A percentile compares a stretch with the other conserved stretches of the same genome.
These are phyloP conservation scores for Ramalina intermedia DNA, from an alignment of 495 filamentous ascomycete genomes.

Conservation along the genomic window DNA sequence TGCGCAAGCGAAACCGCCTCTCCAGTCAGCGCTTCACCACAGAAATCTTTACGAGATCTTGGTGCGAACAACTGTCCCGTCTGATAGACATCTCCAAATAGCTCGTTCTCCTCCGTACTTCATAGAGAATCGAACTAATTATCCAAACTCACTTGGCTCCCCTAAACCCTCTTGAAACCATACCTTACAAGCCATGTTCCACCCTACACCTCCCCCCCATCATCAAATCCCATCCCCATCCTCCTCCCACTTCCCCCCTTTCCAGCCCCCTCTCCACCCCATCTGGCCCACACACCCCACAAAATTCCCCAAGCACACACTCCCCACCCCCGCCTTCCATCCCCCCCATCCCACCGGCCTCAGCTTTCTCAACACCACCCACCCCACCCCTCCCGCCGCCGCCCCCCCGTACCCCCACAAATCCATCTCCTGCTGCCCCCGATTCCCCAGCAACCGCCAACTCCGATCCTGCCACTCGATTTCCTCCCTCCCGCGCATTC, in stretches of 20 bases:
- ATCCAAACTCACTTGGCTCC: background rate
- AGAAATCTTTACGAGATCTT: conserved; percentile 62
- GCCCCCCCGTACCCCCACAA: conserved; percentile 30
- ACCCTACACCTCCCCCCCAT: too few relatives aligned
- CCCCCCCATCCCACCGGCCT: conserved; percentile 21
- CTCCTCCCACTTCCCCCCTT: conserved; percentile 5
- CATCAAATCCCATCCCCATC: background rate
- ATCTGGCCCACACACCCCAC: conserved; percentile 1
- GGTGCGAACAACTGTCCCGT: conserved; percentile 56
- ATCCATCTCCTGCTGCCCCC: conserved; percentile 37
- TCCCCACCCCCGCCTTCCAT: conserved; percentile 19
- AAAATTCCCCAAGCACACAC: background rate
- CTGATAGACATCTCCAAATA: conserved; percentile 36
- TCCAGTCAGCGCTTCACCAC: conserved; percentile 78
- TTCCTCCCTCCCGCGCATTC: conserved; percentile 39
- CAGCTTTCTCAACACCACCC: conserved; percentile 17
- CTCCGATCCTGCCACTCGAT: conserved; percentile 50
- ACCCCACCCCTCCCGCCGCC: conserved; percentile 19
- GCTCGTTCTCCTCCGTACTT: background rate
- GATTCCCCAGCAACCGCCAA: conserved; percentile 42
- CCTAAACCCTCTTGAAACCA: background rate
- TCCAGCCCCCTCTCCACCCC: background rate
- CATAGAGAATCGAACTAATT: background rate
- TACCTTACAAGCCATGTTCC: background rate
- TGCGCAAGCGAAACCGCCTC: conserved; percentile 57